Conservation (phyloP, 1,139 yeast genomes). For the Nakaseomyces sp. region DNA sequence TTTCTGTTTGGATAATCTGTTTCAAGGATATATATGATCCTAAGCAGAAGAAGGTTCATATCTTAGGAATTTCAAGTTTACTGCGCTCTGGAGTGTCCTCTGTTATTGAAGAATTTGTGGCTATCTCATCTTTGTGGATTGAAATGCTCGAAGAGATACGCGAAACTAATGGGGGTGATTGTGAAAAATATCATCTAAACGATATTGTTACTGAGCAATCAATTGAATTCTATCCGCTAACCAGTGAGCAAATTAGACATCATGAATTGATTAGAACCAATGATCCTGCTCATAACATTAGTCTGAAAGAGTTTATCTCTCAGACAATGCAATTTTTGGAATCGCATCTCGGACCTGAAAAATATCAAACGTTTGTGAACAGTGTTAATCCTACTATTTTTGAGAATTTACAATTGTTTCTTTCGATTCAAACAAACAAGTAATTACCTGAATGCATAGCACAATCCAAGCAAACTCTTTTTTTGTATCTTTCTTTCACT, state of each 20-base stretch:
- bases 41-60: constrained; percentile 51
- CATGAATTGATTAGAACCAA: constrained; percentile 37
- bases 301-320: constrained; percentile 35
- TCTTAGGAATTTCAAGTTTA: constrained; percentile 50
- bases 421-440: constrained; percentile 14
- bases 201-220: constrained; percentile 34
- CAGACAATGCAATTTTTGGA: constrained; percentile 29
- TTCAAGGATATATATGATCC: constrained; percentile 42
- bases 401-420: constrained; percentile 32
- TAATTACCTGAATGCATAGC: no score
- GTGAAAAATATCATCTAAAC: constrained; percentile 54
- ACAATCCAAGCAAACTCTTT: no score
- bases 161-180: constrained; percentile 50
- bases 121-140: constrained; percentile 46
- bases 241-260: constrained; percentile 52
- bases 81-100: constrained; percentile 31
- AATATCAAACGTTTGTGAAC: constrained; percentile 24
- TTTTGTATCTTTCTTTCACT: no score
- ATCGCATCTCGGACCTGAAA: constrained; percentile 25
- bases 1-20: constrained; percentile 31
- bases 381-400: constrained; percentile 25
- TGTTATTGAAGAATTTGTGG: constrained; percentile 31
- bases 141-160: constrained; percentile 66
- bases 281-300: constrained; percentile 57
- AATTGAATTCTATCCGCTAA: constrained; percentile 24